Evolutionary conservation across 768 basidiomycete species (phyloP), one percentile per base, ranked within the genome.

Genomic region (Boletellus ananas): DNA sequence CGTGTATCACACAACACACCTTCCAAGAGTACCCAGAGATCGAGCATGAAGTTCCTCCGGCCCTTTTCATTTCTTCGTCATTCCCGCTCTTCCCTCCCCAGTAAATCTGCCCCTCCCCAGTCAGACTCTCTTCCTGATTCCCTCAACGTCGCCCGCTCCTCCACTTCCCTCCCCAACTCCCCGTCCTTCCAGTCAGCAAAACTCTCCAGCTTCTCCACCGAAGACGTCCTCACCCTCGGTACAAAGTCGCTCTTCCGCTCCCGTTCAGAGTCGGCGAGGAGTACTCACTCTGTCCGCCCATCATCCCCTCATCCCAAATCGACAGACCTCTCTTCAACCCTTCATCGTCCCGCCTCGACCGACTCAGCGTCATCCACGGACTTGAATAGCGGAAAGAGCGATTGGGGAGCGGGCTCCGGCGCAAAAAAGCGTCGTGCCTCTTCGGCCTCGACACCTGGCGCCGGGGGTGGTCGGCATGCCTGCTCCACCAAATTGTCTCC

Each of bases 391-490:
- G 49, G 31, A 44, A 53, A 37, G 21, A 49, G 16, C 38, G 50
- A 52, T 25, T 43, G 21, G 43, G 50, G 51, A 12, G 33, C 37
- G 1, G 46, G 36, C 18, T 56, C 60, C 0, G 41, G 54, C 6
- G 0, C 33, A 14, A 66, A 35, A 48, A 52, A 45, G 36, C 64
- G 57, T 34, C 65, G 58, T 1, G 34, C 52, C n/a, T 65, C 65
- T 13, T 65, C 67, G 1, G 46, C 47, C 17, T 21, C 11, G 1
- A 43, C 51, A 10, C 59, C 50, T 18, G 66, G 66, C 13, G 57
- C 67, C 33, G 66, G 65, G 0, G 66, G 66, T 20, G 67, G 66
- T n/a, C 55, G 67, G n/a, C 66, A 67, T 45, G 4, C 58, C 6
- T 49, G 42, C 6, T 44, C 57, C 1, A 40, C 38, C 48, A 60